Evolutionary conservation across 768 basidiomycete species (phyloP).

Genomic region (Mycena leptocephala): DNA sequence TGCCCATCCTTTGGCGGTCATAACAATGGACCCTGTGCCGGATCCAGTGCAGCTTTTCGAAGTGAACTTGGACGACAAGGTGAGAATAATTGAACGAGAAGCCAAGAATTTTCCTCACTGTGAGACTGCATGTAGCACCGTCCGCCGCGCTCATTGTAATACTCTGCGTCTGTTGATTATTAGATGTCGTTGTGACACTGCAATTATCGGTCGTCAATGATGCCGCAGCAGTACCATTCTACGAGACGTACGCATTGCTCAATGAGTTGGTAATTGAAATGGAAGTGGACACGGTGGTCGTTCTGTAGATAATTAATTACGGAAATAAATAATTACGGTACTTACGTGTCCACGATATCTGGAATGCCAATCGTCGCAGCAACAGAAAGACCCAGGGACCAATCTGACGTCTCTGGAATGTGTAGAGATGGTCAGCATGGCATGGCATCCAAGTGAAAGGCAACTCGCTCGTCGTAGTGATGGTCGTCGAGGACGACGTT

Average conservation of each 20-base stretch:
- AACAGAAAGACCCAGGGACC: slow-evolving; percentile 11
- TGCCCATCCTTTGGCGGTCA: slow-evolving; percentile 22
- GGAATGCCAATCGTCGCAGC: slow-evolving; percentile 24
- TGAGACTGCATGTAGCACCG: slow-evolving; percentile 23
- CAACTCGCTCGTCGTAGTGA: slow-evolving; percentile 15
- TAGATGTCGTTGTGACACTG: slow-evolving; percentile 13
- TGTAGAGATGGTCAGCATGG: background rate
- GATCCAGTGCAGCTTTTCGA: slow-evolving; percentile 20
- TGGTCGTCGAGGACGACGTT: slow-evolving; percentile 7
- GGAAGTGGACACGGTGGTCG: background rate
- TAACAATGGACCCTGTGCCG: slow-evolving; percentile 12
- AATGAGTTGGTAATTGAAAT: slow-evolving; percentile 20
- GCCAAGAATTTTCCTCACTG: background rate
- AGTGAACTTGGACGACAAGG: slow-evolving; percentile 5
- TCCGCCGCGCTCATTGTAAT: slow-evolving; percentile 21
- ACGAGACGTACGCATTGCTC: slow-evolving; percentile 15
- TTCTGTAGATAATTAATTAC: background rate
- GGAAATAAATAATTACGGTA: background rate
- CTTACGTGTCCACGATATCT: slow-evolving; percentile 17
- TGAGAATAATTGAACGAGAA: background rate
- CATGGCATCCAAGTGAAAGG: background rate
- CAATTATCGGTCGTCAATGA: background rate
- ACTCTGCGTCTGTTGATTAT: slow-evolving; percentile 24
- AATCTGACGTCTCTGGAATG: slow-evolving; percentile 16
- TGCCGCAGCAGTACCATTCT: no score